Evolutionary conservation across 2,329 filamentous ascomycete species (phyloP).

Genomic region (Cercospora sojina): DNA sequence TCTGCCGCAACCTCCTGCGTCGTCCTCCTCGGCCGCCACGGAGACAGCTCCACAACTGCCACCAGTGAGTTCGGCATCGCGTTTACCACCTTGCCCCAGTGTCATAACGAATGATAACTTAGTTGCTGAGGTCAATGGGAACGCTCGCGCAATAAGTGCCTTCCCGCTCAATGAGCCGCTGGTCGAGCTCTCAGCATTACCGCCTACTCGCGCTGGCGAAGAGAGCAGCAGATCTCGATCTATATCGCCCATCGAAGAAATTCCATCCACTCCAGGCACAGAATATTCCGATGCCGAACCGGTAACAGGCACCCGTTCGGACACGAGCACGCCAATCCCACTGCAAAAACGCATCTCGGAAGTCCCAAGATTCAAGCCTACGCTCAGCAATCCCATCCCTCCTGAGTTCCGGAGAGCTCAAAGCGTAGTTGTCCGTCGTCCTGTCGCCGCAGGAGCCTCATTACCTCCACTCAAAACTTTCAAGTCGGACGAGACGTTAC

Average conservation of each 20-base stretch:
- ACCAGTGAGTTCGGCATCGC: slow-evolving; percentile 26
- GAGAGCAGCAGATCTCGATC: slow-evolving; percentile 13
- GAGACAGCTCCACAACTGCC: slow-evolving; percentile 19
- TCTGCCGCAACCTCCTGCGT: not conserved
- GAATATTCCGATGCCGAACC: not conserved
- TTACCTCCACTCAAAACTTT: not conserved
- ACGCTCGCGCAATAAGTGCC: slow-evolving; percentile 8
- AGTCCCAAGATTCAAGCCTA: not conserved
- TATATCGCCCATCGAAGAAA: slow-evolving; percentile 15
- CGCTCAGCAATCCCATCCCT: not conserved
- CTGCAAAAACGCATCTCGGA: slow-evolving; percentile 18
- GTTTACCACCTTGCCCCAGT: slow-evolving; percentile 31
- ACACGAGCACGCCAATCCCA: not conserved
- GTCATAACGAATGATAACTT: slow-evolving; percentile 27
- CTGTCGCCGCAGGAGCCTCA: not conserved
- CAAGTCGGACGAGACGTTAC: not conserved
- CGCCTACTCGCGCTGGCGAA: slow-evolving; percentile 23
- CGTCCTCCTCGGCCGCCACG: slow-evolving; percentile 20
- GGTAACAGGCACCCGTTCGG: slow-evolving; percentile 8
- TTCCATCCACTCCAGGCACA: slow-evolving; percentile 19
- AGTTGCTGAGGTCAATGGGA: slow-evolving; percentile 13
- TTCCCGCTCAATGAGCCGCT: not conserved
- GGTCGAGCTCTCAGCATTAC: slow-evolving; percentile 23
- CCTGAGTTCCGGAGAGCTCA: not conserved
- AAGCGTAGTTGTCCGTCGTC: not conserved